These are phyloP conservation scores for Balamuthia mandrillaris DNA, from an alignment of 208 protist species.

Conservation along the genomic window DNA sequence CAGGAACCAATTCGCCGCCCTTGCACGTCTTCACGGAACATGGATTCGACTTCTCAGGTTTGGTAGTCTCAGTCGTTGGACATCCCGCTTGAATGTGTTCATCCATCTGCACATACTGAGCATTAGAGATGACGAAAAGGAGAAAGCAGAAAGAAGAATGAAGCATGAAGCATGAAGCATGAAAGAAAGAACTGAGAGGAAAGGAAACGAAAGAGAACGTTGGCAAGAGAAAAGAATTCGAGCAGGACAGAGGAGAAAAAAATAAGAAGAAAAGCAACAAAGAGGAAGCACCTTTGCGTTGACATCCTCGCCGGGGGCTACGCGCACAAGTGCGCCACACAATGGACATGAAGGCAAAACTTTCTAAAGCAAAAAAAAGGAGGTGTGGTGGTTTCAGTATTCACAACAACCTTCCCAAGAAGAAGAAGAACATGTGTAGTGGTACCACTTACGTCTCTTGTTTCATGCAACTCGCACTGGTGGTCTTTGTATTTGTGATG, in stretches of 20 bases:
- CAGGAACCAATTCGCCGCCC: not conserved
- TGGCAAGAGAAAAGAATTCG: not conserved
- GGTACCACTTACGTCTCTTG: too few relatives aligned
- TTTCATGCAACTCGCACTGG: not conserved
- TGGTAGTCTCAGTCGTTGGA: not conserved
- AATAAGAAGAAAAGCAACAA: not conserved
- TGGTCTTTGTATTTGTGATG: constrained; percentile 16
- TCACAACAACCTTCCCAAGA: too few relatives aligned
- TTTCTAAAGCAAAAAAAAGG: not conserved
- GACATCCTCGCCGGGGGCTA: not conserved
- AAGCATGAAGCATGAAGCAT: too few relatives aligned
- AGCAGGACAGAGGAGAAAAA: not conserved
- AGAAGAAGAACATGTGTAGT: too few relatives aligned
- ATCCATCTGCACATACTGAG: not conserved
- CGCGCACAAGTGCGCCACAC: not conserved
- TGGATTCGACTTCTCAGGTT: not conserved
- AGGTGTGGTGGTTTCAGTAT: not conserved
- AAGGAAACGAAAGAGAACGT: not conserved
- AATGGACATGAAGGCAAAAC: not conserved
- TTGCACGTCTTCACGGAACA: not conserved
- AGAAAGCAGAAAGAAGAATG: too few relatives aligned
- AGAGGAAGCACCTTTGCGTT: not conserved
- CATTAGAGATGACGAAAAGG: too few relatives aligned
- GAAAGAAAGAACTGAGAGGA: not conserved
- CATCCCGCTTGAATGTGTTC: not conserved